Conservation (phyloP, 257 asterid species). For the Dorcoceras hygrometricum region DNA sequence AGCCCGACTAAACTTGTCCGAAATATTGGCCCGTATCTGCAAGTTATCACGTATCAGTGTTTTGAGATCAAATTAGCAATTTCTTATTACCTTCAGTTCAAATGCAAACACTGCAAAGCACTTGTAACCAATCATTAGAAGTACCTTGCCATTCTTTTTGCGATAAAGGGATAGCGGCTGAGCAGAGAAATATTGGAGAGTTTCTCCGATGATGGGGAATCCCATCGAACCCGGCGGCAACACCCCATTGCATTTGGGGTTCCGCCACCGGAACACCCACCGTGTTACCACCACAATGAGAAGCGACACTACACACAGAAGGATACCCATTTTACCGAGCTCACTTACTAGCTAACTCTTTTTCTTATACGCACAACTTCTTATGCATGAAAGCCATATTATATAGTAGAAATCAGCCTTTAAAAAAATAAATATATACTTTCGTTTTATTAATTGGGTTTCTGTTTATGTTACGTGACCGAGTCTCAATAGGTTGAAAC, state of each 20-base stretch:
- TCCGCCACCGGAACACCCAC: constrained; percentile 30
- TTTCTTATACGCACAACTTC: background rate
- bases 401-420: background rate
- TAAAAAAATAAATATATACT: no score
- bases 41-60: no score
- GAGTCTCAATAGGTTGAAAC: no score
- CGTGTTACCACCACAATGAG: no score
- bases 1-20: no score
- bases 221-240: constrained; percentile 34
- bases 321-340: background rate
- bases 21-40: no score
- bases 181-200: constrained; percentile 10
- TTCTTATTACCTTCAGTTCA: no score
- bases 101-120: no score
- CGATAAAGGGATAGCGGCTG: constrained; percentile 12
- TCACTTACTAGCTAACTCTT: background rate
- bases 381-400: background rate
- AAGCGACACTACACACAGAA: background rate
- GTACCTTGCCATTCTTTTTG: constrained; percentile 18
- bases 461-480: no score
- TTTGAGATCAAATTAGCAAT: no score
- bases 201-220: constrained; percentile 27
- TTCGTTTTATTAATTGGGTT: no score
- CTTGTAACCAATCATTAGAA: no score
- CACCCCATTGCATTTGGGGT: constrained; percentile 25